Evolutionary conservation across 1,284 basidiomycete genomes (phyloP).

Genomic region (Boletellus dicymbophilus): DNA sequence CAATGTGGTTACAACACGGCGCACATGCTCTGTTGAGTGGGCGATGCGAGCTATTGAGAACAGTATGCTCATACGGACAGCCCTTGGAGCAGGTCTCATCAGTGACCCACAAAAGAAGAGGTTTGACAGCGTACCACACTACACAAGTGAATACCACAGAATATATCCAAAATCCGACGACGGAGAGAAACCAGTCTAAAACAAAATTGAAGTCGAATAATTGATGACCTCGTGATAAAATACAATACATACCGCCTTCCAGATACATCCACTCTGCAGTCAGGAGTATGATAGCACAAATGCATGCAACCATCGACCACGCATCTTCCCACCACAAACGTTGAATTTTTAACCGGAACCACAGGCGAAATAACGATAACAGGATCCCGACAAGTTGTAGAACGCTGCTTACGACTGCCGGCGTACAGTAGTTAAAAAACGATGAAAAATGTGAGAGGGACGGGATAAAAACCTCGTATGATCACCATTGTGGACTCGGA

Average conservation of each 20-base stretch:
- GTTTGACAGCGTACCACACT: slow-evolving; percentile 15
- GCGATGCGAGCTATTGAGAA: slow-evolving; percentile 25
- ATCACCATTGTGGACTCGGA: slow-evolving; percentile 10
- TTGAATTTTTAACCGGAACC: slow-evolving; percentile 15
- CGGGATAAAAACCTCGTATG: slow-evolving; percentile 12
- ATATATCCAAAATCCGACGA: slow-evolving; percentile 19
- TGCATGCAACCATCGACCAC: slow-evolving; percentile 20
- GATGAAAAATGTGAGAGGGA: neutral
- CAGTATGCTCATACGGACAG: slow-evolving; percentile 25
- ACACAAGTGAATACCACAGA: neutral
- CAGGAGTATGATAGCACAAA: slow-evolving; percentile 9
- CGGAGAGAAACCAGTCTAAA: slow-evolving; percentile 5
- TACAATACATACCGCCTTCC: slow-evolving; percentile 13
- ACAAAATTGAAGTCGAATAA: neutral
- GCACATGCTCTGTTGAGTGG: slow-evolving; percentile 7
- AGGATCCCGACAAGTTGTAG: slow-evolving; percentile 16
- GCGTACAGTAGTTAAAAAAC: slow-evolving; percentile 5
- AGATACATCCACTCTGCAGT: slow-evolving; percentile 17
- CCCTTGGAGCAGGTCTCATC: slow-evolving; percentile 12
- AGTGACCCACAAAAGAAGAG: neutral
- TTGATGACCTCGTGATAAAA: neutral
- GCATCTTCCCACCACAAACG: slow-evolving; percentile 26
- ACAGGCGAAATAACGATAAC: slow-evolving; percentile 17
- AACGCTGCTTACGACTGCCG: slow-evolving; percentile 9
- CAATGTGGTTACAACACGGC: too few relatives aligned